Evolutionary conservation across 1,139 yeast genomes (phyloP).

Genomic region (Williopsis jadinii): DNA sequence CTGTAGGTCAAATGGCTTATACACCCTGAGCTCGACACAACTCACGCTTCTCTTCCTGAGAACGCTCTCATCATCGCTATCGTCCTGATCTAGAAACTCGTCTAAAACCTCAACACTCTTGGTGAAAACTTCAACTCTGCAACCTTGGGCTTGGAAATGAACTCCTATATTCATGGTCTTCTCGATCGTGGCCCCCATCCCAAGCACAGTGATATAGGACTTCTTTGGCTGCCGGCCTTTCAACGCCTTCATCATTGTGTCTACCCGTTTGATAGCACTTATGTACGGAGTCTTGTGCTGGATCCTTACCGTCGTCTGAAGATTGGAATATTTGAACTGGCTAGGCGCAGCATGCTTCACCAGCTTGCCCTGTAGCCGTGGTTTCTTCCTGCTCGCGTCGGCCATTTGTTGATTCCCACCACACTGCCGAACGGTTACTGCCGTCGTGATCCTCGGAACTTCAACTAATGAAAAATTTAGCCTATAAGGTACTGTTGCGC

Average conservation of each 20-base stretch:
- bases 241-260: constrained; percentile 34
- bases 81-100: constrained; percentile 37
- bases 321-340: constrained; percentile 29
- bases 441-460: too few species aligned
- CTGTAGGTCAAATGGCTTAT: constrained; percentile 25
- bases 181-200: constrained; percentile 63
- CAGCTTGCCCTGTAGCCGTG: too few species aligned
- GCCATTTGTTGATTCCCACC: too few species aligned
- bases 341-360: constrained; percentile 42
- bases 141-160: constrained; percentile 41
- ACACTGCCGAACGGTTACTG: too few species aligned
- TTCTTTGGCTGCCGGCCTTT: constrained; percentile 32
- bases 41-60: constrained; percentile 49
- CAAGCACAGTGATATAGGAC: constrained; percentile 45
- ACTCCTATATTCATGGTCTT: constrained; percentile 47
- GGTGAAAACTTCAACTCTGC: constrained; percentile 47
- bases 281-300: constrained; percentile 56
- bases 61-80: constrained; percentile 24
- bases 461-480: too few species aligned
- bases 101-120: constrained; percentile 58
- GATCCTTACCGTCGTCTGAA: constrained; percentile 45
- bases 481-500: too few species aligned
- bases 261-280: constrained; percentile 53
- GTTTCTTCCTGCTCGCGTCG: too few species aligned
- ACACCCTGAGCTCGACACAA: constrained; percentile 49